Evolutionary conservation across 148 eudicot genomes (phyloP), one percentile per base, ranked within the genome.

Genomic region (Arbutus unedo): DNA sequence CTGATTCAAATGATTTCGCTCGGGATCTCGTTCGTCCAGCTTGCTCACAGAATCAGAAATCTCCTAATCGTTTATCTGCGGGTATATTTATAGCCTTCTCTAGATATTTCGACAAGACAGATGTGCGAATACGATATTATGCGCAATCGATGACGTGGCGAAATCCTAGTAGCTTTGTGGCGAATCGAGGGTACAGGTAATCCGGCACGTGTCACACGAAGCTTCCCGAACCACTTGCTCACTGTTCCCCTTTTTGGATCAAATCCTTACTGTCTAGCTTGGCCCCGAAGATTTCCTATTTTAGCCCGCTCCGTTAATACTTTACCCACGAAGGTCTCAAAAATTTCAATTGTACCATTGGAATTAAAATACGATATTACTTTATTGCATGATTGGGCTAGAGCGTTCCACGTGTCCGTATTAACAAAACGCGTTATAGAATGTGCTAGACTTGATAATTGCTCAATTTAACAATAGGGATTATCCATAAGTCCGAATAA

Each of bases 71-170:
- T 0, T 0, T 1, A 50, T 51, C 62, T 62, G 13, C 11, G 55
- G 0, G 47, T 66, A 19, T 83, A 88, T 85, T 88, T 88, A 88
- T 88, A 88, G 84, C 48, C 79, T 85, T 85, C 82, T 85, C 75
- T 73, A 85, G 90, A 88, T 83, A 79, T 80, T 81, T 84, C 43
- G 3, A 31, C 3, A 8, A 0, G 15, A 38, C 15, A 7, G 0
- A 18, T 16, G 6, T 16, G 5, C 15, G 1, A 4, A 59, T 48
- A 13, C 47, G 5, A 64, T 73, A 50, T 48, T 9, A 0, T 3
- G 59, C 19, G 41, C 19, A 21, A 0, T 1, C 1, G 48, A 38
- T 82, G 85, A 87, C 89, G 87, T 85, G 88, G 83, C 55, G 21
- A 1, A 18, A 53, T 57, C 53, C n/a, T 62, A 78, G 73, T 9